Base-by-base conservation (phyloP, 768 basidiomycete species). In the Lactifluus echinatus region DNA sequence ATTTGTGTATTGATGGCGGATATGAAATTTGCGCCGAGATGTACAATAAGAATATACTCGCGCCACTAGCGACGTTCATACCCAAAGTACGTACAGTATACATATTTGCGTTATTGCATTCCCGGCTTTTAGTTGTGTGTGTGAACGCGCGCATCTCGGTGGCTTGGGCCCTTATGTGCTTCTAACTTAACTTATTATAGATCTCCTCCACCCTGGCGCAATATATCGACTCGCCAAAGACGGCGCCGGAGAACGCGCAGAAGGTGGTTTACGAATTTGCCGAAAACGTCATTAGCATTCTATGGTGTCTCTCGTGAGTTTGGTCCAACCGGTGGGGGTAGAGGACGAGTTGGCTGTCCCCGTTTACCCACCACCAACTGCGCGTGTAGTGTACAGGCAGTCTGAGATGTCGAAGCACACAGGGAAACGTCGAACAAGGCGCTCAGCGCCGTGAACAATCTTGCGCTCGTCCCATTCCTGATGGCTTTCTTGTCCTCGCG, bases 11-110 rank as follows among this genome's bases (percentile, higher is more conserved):
- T 66, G 94, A 97, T 67, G 94, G 93, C 15, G 94, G 94, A 50
- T 89, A 90, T 67, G 93, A 96, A 62, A 88, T 96, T 46, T 94
- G 93, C 65, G 91, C 88, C 1, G 92, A 96, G 70, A 94, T 97
- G 90, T 94, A 87, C 73, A 96, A 97, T 70, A 96, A 96, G 74
- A 90, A 89, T 63, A 84, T 96, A 44, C 74, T 96, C 49, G 78
- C 83, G 6, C 89, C 89, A 2, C 70, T 93, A 56, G 82, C 76
- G 63, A 76, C 79, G 0, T 89, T 91, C 64, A 76, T 93, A 17
- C 85, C 87, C 7, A 93, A 91, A 75, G 92, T 89, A 62, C 40
- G 69, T 58, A 14, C 34, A 23, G 61, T 39, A 69, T 58, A 14
- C 34, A 23, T 42, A 6, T 15, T 14, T 17, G 24, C 17, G 17